Percentiles rank a stretch among this genome's conserved stretches.
Conservation (phyloP, 2,329 filamentous ascomycete genomes). For the Monilinia fructicola region DNA sequence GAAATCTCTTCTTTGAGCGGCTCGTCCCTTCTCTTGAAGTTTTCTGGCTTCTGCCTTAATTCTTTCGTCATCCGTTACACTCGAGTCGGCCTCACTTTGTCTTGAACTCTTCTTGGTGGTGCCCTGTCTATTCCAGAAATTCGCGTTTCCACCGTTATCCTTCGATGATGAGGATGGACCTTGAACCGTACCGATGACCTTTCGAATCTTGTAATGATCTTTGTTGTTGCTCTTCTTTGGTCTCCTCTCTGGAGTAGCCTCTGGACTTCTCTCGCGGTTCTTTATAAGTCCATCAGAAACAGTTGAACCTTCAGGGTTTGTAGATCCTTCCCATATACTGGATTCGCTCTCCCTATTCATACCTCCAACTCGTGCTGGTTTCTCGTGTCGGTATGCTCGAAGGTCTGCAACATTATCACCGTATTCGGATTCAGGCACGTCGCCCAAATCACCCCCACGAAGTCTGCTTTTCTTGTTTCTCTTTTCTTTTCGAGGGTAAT, state of each 20-base stretch:
- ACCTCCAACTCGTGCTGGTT: slow-evolving; percentile 81
- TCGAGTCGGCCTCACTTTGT: slow-evolving; percentile 18
- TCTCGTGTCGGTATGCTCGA: slow-evolving; percentile 81
- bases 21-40: slow-evolving; percentile 54
- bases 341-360: slow-evolving; percentile 81
- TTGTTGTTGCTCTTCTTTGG: slow-evolving; percentile 32
- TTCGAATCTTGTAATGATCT: slow-evolving; percentile 38
- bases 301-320: slow-evolving; percentile 49
- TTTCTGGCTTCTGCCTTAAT: slow-evolving; percentile 57
- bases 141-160: slow-evolving; percentile 6
- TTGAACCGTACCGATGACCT: slow-evolving; percentile 32
- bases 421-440: slow-evolving; percentile 37
- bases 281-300: slow-evolving; percentile 56
- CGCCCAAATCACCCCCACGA: slow-evolving; percentile 21
- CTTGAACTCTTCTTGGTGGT: slow-evolving; percentile 24
- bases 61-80: slow-evolving; percentile 44
- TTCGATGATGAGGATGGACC: slow-evolving; percentile 21
- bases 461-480: slow-evolving; percentile 43
- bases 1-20: slow-evolving; percentile 40
- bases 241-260: slow-evolving; percentile 49
- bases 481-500: slow-evolving; percentile 33
- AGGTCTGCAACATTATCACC: slow-evolving; percentile 66
- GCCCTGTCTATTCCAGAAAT: slow-evolving; percentile 28
- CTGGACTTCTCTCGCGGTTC: slow-evolving; percentile 58
- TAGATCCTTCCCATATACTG: slow-evolving; percentile 73